phyloP scores from a whole-genome alignment of 2,329 filamentous ascomycete genomes.

The Ceratocystis diversiconidia region DNA sequence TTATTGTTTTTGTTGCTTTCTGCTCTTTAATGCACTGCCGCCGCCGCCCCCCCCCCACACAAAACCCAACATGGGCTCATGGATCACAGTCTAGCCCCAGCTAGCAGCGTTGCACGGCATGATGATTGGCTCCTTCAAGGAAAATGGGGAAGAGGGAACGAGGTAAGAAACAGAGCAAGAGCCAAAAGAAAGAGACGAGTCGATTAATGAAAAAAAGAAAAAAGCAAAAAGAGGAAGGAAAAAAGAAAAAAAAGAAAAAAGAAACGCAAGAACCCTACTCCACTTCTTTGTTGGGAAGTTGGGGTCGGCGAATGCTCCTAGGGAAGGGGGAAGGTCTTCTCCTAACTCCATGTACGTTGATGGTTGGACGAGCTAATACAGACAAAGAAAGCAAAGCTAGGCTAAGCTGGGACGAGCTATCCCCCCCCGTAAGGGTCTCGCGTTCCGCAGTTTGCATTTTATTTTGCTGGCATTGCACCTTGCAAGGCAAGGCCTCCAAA shows the following conservation, averaged over 20 bases:
- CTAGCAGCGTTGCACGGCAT: neutral
- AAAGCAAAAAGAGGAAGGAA: neutral
- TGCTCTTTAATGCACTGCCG: conserved; percentile 2
- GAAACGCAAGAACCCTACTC: too few species aligned
- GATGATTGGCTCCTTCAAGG: neutral
- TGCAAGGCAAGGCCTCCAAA: too few species aligned
- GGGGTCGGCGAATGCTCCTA: too few species aligned
- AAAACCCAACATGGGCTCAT: neutral
- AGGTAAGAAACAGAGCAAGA: neutral
- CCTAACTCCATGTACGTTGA: too few species aligned
- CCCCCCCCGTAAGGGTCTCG: neutral
- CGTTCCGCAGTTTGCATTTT: too few species aligned
- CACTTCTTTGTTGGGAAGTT: too few species aligned
- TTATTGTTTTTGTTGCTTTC: neutral
- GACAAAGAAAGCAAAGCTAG: neutral
- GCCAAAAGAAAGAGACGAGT: neutral
- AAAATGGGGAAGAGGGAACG: neutral
- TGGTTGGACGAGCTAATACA: too few species aligned
- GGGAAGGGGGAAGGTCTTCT: too few species aligned
- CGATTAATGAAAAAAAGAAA: neutral
- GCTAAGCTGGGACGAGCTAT: neutral
- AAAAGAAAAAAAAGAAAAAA: neutral
- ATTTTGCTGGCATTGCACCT: too few species aligned
- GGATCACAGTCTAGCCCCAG: conserved; percentile 7
- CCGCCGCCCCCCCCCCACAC: neutral